phyloP scores from a whole-genome alignment of 176 grass and related monocot genomes.

The Rhynchospora breviuscula region DNA sequence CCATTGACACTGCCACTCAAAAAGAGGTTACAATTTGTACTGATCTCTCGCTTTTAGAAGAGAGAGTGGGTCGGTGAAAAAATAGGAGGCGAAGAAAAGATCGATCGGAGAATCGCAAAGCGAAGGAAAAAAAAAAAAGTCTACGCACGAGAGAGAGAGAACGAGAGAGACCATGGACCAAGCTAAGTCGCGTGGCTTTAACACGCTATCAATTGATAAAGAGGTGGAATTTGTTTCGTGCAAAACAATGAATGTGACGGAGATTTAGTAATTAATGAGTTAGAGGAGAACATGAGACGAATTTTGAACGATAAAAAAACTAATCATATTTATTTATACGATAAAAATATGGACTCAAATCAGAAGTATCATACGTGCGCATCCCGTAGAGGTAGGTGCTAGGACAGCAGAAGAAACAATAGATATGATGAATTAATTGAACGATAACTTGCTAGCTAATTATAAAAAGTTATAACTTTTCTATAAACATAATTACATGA shows the following conservation, averaged over 20 bases:
- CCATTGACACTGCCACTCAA: not conserved
- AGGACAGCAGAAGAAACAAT: too few relatives aligned
- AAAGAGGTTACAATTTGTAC: conserved; percentile 13
- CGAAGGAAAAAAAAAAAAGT: not conserved
- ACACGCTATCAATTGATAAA: not conserved
- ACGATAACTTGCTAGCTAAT: too few relatives aligned
- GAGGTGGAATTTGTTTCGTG: not conserved
- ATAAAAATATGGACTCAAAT: too few relatives aligned
- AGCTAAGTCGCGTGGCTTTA: conserved; percentile 3
- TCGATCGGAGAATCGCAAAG: conserved; percentile 25
- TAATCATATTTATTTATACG: too few relatives aligned
- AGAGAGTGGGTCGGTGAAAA: conserved; percentile 19
- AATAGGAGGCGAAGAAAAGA: not conserved
- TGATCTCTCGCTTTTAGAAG: conserved; percentile 8
- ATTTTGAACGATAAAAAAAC: too few relatives aligned
- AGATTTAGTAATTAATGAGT: not conserved
- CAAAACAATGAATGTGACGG: not conserved
- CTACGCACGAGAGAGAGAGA: not conserved
- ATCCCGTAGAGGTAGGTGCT: too few relatives aligned
- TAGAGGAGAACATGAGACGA: not conserved
- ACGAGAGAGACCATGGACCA: not conserved
- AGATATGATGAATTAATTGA: too few relatives aligned
- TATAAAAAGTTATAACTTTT: too few relatives aligned
- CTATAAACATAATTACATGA: too few relatives aligned
- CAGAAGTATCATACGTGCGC: too few relatives aligned